Conservation (phyloP, 2,329 filamentous ascomycete genomes). For the Rasamsonia emersonii region DNA sequence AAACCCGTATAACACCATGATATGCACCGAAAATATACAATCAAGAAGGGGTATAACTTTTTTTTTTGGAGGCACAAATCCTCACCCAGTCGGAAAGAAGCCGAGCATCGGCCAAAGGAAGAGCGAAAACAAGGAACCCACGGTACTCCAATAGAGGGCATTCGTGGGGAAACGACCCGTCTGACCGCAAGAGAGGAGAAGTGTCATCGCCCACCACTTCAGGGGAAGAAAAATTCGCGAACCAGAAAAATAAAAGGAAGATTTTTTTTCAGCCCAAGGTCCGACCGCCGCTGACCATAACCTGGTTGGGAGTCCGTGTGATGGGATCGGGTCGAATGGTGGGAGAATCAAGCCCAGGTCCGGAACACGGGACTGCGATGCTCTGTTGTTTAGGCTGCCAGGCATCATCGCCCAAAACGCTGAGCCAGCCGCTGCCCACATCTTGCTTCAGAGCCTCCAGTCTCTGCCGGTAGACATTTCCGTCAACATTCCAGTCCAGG, state of each 20-base stretch:
- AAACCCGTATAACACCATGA: constrained; percentile 5
- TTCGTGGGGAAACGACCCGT: no score
- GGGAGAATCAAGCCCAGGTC: constrained; percentile 23
- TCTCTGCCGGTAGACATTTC: constrained; percentile 77
- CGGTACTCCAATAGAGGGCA: no score
- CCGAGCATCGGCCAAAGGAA: no score
- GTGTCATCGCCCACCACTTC: no score
- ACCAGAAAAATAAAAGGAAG: neutral
- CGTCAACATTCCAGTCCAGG: constrained; percentile 41
- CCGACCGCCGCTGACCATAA: constrained; percentile 34
- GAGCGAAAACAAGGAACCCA: no score
- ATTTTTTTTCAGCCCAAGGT: constrained; percentile 22
- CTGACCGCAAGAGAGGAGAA: no score
- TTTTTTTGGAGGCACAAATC: no score
- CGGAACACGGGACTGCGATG: constrained; percentile 20
- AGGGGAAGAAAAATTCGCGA: no score
- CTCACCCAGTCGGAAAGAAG: no score
- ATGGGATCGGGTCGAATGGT: constrained; percentile 24
- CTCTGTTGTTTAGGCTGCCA: constrained; percentile 36
- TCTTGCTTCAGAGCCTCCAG: constrained; percentile 78
- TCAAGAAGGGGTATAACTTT: no score
- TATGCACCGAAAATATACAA: constrained; percentile 10
- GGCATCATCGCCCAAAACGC: constrained; percentile 69
- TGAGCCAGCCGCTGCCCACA: constrained; percentile 80
- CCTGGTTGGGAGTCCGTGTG: constrained; percentile 28